Conservation (phyloP, 192 early-diverging fungal species). For the Coemansia brasiliensis region DNA sequence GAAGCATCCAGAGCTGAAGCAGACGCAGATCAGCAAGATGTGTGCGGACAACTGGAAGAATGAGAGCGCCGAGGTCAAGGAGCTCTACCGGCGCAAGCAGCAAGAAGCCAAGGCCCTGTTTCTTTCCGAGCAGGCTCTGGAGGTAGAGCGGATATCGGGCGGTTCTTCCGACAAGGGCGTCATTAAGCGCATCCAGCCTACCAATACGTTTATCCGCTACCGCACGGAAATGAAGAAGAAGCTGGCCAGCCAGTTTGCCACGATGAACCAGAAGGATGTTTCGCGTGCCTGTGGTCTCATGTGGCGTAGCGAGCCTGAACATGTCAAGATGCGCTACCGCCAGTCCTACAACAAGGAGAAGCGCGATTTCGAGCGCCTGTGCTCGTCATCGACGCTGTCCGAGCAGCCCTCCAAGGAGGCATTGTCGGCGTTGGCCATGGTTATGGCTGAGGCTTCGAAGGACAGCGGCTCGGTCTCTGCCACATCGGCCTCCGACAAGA, state of each 20-base stretch:
- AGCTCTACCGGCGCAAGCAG: slow-evolving; percentile 49
- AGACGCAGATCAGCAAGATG: slow-evolving; percentile 58
- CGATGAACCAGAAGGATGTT: slow-evolving; percentile 57
- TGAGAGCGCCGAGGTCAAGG: slow-evolving; percentile 52
- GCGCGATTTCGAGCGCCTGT: slow-evolving; percentile 56
- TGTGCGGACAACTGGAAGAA: slow-evolving; percentile 57
- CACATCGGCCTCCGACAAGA: slow-evolving; percentile 23
- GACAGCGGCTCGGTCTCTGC: slow-evolving; percentile 9
- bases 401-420: slow-evolving; percentile 45
- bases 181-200: slow-evolving; percentile 57
- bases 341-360: slow-evolving; percentile 58
- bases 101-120: slow-evolving; percentile 53
- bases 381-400: slow-evolving; percentile 47
- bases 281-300: slow-evolving; percentile 57
- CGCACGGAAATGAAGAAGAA: slow-evolving; percentile 58
- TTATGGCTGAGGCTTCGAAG: slow-evolving; percentile 31
- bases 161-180: slow-evolving; percentile 41
- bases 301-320: slow-evolving; percentile 57
- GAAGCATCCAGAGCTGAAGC: slow-evolving; percentile 51
- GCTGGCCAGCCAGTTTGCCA: slow-evolving; percentile 49
- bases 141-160: slow-evolving; percentile 52
- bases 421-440: slow-evolving; percentile 37
- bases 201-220: slow-evolving; percentile 60
- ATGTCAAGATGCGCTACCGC: slow-evolving; percentile 58
- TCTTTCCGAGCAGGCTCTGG: slow-evolving; percentile 48